Evolutionary conservation across 257 asterid species (phyloP), one percentile per base, ranked within the genome.

Genomic region (Dorcoceras hygrometricum): DNA sequence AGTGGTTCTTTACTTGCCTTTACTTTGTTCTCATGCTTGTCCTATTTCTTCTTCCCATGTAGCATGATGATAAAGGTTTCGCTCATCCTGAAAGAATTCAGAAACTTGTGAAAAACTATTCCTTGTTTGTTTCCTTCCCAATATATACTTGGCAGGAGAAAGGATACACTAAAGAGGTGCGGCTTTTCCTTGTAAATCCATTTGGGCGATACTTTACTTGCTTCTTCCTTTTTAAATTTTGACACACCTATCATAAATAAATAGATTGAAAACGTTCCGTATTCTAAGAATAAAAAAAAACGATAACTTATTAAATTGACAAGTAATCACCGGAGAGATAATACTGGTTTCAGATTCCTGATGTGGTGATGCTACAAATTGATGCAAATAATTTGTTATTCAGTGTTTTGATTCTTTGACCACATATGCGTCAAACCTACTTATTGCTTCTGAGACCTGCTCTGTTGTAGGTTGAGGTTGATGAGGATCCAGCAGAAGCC

Each of bases 131-230:
- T 75, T 87, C 99, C 14, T 94, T 94, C 86, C 99, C 99, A 68
- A 94, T 94, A 58, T 90, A 87, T 78, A 85, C 95, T n/a, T 94
- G 98, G 99, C 91, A 94, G 79, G 99, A 90, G 80, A 94, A 94
- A 74, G 98, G 99, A 57, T 83, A 75, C 68, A 85, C 98, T 16
- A 94, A 90, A 79, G 99, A 94, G 99, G 99, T 94, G 74, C 14
- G 31, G 29, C 53, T 24, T 28, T 29, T 48, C 31, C 60, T 28
- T 43, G 8, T 5, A 2, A 2, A 9, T 67, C 26, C 32, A 34
- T 46, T 27, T 22, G 67, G 70, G 39, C 54, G 68, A 23, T 57
- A 20, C 50, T 56, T 66, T 32, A 62, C 14, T 20, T 63, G 27
- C 50, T 56, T 28, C 50, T 23, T 63, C 39, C 19, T 39, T 24